Evolutionary conservation across 2,329 filamentous ascomycete species (phyloP).

Genomic region (Penicillium sp.): DNA sequence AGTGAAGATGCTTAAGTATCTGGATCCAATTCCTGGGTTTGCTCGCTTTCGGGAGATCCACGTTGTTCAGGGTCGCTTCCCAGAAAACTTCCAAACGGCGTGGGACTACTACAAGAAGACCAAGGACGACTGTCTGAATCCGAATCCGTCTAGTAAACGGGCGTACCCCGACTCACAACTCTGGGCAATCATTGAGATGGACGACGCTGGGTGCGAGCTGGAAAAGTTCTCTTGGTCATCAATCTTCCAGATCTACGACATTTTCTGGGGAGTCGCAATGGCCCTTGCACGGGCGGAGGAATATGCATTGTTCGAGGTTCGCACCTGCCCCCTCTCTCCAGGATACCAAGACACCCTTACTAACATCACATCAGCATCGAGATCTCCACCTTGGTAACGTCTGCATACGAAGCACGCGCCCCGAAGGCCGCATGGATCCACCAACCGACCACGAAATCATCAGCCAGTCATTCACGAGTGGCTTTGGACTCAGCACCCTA

Average conservation of each 20-base stretch:
- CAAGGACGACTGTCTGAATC: constrained; percentile 44
- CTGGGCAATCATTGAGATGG: constrained; percentile 59
- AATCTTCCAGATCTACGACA: constrained; percentile 49
- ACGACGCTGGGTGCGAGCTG: constrained; percentile 54
- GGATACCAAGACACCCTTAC: too few species aligned
- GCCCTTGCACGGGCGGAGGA: constrained; percentile 55
- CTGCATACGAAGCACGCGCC: constrained; percentile 43
- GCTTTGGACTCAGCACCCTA: constrained; percentile 47
- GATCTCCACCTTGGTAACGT: constrained; percentile 60
- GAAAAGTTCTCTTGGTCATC: constrained; percentile 40
- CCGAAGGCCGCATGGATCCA: constrained; percentile 27
- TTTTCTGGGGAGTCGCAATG: constrained; percentile 58
- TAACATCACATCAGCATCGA: too few species aligned
- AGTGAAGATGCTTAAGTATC: constrained; percentile 47
- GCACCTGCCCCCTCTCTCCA: too few species aligned
- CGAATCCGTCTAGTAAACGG: constrained; percentile 47
- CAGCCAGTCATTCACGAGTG: constrained; percentile 29
- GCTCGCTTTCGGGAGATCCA: constrained; percentile 53
- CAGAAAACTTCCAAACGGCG: constrained; percentile 44
- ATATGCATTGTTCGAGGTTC: constrained; percentile 53
- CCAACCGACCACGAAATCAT: constrained; percentile 26
- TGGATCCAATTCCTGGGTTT: constrained; percentile 54
- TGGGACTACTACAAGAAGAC: constrained; percentile 35
- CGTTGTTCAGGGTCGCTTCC: constrained; percentile 50
- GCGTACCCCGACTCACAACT: constrained; percentile 50